Evolutionary conservation across 1,139 yeast genomes (phyloP).

Genomic region (Candida sp.): DNA sequence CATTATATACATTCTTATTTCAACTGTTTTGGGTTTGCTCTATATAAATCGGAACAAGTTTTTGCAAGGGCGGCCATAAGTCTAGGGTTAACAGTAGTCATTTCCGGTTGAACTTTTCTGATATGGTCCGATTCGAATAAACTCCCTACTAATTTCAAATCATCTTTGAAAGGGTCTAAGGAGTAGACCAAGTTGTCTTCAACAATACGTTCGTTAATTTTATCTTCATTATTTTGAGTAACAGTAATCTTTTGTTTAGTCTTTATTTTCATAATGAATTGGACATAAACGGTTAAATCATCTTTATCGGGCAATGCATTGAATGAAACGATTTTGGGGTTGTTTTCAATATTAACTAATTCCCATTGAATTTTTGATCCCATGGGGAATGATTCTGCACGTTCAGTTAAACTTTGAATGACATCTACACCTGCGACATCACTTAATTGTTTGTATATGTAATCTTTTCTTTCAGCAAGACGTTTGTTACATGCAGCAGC

Average conservation of each 20-base stretch:
- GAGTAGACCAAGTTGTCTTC: conserved; percentile 75
- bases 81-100: conserved; percentile 19
- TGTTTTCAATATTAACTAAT: conserved; percentile 59
- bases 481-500: conserved; percentile 39
- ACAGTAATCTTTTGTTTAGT: conserved; percentile 68
- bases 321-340: conserved; percentile 71
- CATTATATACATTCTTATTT: background rate
- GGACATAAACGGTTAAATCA: conserved; percentile 66
- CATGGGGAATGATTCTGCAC: conserved; percentile 49
- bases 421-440: conserved; percentile 34
- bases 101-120: conserved; percentile 33
- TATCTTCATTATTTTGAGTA: conserved; percentile 25
- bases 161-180: conserved; percentile 68
- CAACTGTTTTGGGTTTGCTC: conserved; percentile 18
- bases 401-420: conserved; percentile 23
- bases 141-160: conserved; percentile 72
- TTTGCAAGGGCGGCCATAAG: conserved; percentile 23
- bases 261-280: conserved; percentile 71
- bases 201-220: conserved; percentile 50
- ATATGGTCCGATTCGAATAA: conserved; percentile 64
- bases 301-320: conserved; percentile 60
- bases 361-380: conserved; percentile 71
- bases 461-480: conserved; percentile 21
- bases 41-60: conserved; percentile 27
- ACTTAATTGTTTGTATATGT: conserved; percentile 29